Conservation (phyloP, 2,329 filamentous ascomycete genomes). For the Diaporthe australafricana region DNA sequence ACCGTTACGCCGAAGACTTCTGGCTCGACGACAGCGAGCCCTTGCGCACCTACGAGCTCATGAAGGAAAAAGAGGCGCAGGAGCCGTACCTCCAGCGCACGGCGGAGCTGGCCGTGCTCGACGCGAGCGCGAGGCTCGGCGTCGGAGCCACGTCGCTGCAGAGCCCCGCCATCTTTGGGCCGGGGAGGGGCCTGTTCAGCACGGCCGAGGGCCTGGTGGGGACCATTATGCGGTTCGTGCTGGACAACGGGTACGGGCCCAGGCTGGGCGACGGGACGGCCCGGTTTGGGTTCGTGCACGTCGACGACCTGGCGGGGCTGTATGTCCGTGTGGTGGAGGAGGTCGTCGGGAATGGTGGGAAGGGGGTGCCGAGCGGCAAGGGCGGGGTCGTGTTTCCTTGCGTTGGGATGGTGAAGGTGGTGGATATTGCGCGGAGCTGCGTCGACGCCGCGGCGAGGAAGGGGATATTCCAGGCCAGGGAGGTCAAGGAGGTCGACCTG, state of each 20-base stretch:
- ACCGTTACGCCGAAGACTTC: constrained; percentile 43
- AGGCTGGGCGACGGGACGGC: constrained; percentile 1
- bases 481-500: background rate
- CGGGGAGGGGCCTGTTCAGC: constrained; percentile 56
- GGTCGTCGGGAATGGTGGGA: constrained; percentile 9
- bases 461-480: constrained; percentile 10
- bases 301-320: constrained; percentile 19
- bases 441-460: constrained; percentile 13
- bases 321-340: background rate
- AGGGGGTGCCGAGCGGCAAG: constrained; percentile 40
- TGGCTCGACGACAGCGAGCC: constrained; percentile 52
- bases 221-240: background rate
- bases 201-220: constrained; percentile 53
- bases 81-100: constrained; percentile 56
- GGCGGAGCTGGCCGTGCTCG: constrained; percentile 56
- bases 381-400: constrained; percentile 69
- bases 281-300: constrained; percentile 4
- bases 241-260: constrained; percentile 4
- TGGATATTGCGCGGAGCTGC: background rate
- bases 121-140: constrained; percentile 50
- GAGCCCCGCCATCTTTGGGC: constrained; percentile 60
- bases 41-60: constrained; percentile 56
- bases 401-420: constrained; percentile 49
- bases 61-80: constrained; percentile 49
- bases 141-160: constrained; percentile 60